Percentiles rank a stretch among this genome's conserved stretches.
Conservation (phyloP, 1,284 basidiomycete genomes). For the Apiotrichum gracile region DNA sequence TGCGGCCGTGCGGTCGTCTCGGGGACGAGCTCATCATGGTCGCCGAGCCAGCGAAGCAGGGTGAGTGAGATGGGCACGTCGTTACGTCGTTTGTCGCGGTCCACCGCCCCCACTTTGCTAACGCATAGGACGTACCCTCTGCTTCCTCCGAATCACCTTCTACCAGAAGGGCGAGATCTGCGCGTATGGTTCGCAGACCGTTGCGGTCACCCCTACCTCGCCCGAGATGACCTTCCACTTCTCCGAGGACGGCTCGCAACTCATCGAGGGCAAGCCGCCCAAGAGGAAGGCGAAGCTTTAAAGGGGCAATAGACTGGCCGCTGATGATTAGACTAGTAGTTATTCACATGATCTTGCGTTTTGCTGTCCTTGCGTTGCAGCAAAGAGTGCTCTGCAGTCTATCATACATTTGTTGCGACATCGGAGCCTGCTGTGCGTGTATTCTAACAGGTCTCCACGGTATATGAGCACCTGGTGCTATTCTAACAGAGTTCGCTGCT, state of each 20-base stretch:
- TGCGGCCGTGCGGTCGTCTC: slow-evolving; percentile 4
- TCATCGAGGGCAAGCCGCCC: not conserved
- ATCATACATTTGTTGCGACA: too few species aligned
- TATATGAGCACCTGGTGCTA: too few species aligned
- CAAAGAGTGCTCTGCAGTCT: too few species aligned
- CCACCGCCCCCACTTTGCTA: too few species aligned
- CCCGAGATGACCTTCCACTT: slow-evolving; percentile 3
- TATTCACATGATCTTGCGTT: too few species aligned
- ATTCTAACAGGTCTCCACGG: too few species aligned
- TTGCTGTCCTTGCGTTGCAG: too few species aligned
- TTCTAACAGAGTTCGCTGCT: too few species aligned
- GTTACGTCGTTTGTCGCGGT: too few species aligned
- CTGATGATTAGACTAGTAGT: too few species aligned
- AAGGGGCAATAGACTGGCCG: not conserved
- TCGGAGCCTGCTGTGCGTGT: too few species aligned
- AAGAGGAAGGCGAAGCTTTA: slow-evolving; percentile 4
- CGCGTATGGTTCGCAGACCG: slow-evolving; percentile 11
- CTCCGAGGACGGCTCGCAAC: slow-evolving; percentile 3
- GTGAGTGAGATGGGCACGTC: too few species aligned
- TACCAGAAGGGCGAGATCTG: slow-evolving; percentile 3
- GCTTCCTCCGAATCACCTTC: slow-evolving; percentile 13
- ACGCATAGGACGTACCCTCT: slow-evolving; percentile 7
- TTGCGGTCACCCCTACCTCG: slow-evolving; percentile 1
- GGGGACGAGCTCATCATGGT: slow-evolving; percentile 8
- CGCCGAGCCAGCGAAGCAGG: slow-evolving; percentile 3